Evolutionary conservation across 495 filamentous ascomycete species (phyloP).

Genomic region (Hypoxylon fragiforme): DNA sequence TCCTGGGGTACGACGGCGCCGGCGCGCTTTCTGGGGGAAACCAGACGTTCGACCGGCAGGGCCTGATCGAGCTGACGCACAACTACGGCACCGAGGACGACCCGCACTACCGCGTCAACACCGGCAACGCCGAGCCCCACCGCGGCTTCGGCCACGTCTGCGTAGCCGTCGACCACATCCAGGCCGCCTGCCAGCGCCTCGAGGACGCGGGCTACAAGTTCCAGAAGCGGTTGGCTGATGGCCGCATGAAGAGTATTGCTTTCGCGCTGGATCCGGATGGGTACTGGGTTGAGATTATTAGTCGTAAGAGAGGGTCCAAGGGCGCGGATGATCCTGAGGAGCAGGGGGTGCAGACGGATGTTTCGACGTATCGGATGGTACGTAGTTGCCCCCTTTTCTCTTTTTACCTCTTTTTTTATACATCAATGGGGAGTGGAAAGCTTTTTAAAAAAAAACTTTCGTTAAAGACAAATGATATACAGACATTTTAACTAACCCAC

Average conservation of each 20-base stretch:
- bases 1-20: slow-evolving; percentile 73
- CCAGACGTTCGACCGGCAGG: slow-evolving; percentile 81
- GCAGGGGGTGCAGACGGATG: slow-evolving; percentile 44
- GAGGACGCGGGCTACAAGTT: slow-evolving; percentile 89
- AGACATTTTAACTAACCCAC: slow-evolving; percentile 35
- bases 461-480: no score
- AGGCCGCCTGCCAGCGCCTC: slow-evolving; percentile 83
- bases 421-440: no score
- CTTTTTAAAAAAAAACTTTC: no score
- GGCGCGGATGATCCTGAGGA: slow-evolving; percentile 40
- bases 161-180: slow-evolving; percentile 86
- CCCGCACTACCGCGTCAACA: slow-evolving; percentile 76
- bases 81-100: slow-evolving; percentile 95
- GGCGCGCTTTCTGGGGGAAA: slow-evolving; percentile 61
- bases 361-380: slow-evolving; percentile 49
- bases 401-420: slow-evolving; percentile 10
- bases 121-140: slow-evolving; percentile 86
- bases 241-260: slow-evolving; percentile 84
- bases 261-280: slow-evolving; percentile 93
- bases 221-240: slow-evolving; percentile 91
- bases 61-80: slow-evolving; percentile 91
- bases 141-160: slow-evolving; percentile 90
- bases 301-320: slow-evolving; percentile 42
- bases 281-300: slow-evolving; percentile 83
- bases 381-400: slow-evolving; percentile 37